phyloP scores from a whole-genome alignment of 2,329 filamentous ascomycete species.

The Fusarium oxysporum region DNA sequence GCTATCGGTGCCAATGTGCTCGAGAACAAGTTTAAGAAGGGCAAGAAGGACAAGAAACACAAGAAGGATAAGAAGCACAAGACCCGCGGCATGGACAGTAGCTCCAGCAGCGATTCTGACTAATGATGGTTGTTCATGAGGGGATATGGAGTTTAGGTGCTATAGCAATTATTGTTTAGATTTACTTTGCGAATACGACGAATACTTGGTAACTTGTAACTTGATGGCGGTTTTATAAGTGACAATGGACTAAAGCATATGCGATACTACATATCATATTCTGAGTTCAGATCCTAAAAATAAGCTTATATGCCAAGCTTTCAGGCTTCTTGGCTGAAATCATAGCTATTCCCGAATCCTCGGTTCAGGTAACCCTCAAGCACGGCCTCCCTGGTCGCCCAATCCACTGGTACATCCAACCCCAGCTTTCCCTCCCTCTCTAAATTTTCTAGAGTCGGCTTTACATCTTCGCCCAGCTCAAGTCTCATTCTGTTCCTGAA shows the following conservation, averaged over 20 bases:
- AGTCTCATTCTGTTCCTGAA: constrained; percentile 68
- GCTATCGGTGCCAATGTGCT: constrained; percentile 67
- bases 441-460: constrained; percentile 58
- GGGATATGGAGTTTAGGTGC: constrained; percentile 27
- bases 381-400: constrained; percentile 56
- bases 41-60: constrained; percentile 48
- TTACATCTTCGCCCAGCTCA: constrained; percentile 63
- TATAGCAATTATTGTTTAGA: neutral
- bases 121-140: constrained; percentile 20
- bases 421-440: constrained; percentile 50
- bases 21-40: constrained; percentile 56
- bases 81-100: constrained; percentile 34
- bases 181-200: neutral
- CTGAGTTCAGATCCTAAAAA: neutral
- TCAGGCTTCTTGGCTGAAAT: constrained; percentile 63
- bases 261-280: neutral
- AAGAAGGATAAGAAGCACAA: constrained; percentile 47
- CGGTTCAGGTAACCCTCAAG: constrained; percentile 63
- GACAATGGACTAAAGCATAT: neutral
- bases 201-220: neutral
- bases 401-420: constrained; percentile 64
- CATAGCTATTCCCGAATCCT: constrained; percentile 71
- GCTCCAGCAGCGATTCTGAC: constrained; percentile 46
- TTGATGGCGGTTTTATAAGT: neutral
- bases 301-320: constrained; percentile 27